phyloP scores from a whole-genome alignment of 2,329 filamentous ascomycete genomes.

The Colletotrichum acutatum region DNA sequence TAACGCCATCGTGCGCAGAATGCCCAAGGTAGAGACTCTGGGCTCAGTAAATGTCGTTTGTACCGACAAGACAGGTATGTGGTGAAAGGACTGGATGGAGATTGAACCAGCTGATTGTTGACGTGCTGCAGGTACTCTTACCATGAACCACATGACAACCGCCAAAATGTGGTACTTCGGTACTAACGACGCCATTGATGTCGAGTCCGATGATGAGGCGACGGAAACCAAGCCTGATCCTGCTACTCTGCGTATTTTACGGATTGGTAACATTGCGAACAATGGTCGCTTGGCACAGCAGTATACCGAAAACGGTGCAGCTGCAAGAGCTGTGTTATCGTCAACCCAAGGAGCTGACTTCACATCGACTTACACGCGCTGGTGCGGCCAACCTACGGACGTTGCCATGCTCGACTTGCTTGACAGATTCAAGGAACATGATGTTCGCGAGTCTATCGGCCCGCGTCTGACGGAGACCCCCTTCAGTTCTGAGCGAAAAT shows the following conservation, averaged over 20 bases:
- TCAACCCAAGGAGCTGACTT: conserved; percentile 79
- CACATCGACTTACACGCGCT: conserved; percentile 78
- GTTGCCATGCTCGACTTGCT: conserved; percentile 96
- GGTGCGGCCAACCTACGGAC: conserved; percentile 97
- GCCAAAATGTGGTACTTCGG: conserved; percentile 98
- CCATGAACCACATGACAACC: conserved; percentile 98
- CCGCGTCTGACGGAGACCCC: conserved; percentile 85
- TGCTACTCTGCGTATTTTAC: conserved; percentile 82
- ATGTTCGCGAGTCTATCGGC: conserved; percentile 88
- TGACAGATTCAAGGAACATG: conserved; percentile 90
- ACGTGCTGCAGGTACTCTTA: conserved; percentile 76
- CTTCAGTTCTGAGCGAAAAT: conserved; percentile 97
- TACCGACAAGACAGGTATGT: conserved; percentile 90
- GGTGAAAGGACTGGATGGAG: not conserved
- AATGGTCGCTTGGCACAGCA: conserved; percentile 84
- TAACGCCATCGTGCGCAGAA: conserved; percentile 92
- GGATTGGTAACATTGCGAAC: conserved; percentile 96
- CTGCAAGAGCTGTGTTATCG: conserved; percentile 83
- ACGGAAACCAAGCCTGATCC: conserved; percentile 72
- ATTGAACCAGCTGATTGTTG: not conserved
- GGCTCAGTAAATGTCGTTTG: conserved; percentile 99
- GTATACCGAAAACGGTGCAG: conserved; percentile 76
- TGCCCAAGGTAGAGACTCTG: conserved; percentile 96
- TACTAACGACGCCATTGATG: conserved; percentile 61
- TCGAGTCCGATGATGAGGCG: conserved; percentile 65